Base-by-base conservation (phyloP, 2,329 filamentous ascomycete species). In the Plenodomus lindquistii region DNA sequence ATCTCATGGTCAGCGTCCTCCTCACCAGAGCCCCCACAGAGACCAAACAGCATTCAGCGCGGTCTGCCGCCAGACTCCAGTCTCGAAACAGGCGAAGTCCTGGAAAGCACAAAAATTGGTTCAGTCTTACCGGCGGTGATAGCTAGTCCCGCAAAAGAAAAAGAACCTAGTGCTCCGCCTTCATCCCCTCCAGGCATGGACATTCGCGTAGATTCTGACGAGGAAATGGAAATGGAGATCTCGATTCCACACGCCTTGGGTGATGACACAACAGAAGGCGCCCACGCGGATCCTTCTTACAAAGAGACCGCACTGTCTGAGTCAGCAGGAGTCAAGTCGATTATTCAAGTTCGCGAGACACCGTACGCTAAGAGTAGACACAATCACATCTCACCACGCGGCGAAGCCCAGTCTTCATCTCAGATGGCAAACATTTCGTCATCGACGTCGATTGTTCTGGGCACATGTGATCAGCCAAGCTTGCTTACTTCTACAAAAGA, bases 21-120 rank as follows among this genome's bases (percentile, higher is more conserved):
- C 7, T 41, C 36, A 15, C 59, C 57, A 8, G 46, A 60, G 24
- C 50, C 59, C 7, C 64, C 61, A 3, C 49, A 59, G 43, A 46
- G 29, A 39, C 50, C 52, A 16, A 29, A 38, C 6, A 40, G 37
- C 10, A 19, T 21, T n/a, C 34, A 17, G 2, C 46, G 54, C 24
- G 47, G 6, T 4, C 60, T 70, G 18, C 66, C 67, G 17, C 67
- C 66, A n/a, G 65, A 70, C 46, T 69, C 66, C 2, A 69, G 65
- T 37, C 42, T 61, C 16, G 61, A 55, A 16, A 36, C 18, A 17
- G 38, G 41, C 6, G 36, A 20, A 17, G 29, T 17, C 6, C 24
- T 22, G 35, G 27, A 20, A 24, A 40, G 11, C 46, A 46, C 3
- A 19, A 36, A 31, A 15, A 7, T 31, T 24, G 22, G 37, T 15